Evolutionary conservation across 139 green algal genomes (phyloP).

Genomic region (Coelastrella sp.): DNA sequence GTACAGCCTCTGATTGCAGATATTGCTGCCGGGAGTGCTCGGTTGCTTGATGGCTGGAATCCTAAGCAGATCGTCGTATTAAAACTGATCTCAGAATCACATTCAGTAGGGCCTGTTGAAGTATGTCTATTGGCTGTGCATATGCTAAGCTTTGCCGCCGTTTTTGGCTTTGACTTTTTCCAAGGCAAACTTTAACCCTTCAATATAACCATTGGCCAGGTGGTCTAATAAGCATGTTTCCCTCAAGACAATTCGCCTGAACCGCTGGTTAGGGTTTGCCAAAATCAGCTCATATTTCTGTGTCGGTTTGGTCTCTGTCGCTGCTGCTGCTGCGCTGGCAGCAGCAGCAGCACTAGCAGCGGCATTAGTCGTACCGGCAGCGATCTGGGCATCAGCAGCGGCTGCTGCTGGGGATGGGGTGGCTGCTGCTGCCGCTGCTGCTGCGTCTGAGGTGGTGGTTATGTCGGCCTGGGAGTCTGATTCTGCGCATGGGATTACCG

Average conservation of each 20-base stretch:
- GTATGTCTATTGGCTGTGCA: background rate
- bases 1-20: too few relatives aligned
- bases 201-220: conserved; percentile 28
- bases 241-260: conserved; percentile 44
- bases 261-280: conserved; percentile 29
- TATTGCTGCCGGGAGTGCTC: too few relatives aligned
- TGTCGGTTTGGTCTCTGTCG: background rate
- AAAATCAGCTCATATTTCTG: conserved; percentile 39
- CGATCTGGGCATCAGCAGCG: background rate
- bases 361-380: background rate
- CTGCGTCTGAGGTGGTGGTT: background rate
- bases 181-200: conserved; percentile 31
- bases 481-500: background rate
- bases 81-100: too few relatives aligned
- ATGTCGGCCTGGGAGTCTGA: background rate
- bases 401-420: background rate
- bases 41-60: too few relatives aligned
- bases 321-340: background rate
- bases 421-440: conserved; percentile 15
- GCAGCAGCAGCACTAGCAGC: conserved; percentile 2
- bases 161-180: background rate
- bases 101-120: background rate
- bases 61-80: too few relatives aligned
- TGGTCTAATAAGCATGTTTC: conserved; percentile 46
- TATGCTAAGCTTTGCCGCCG: background rate